Evolutionary conservation across 2,329 filamentous ascomycete genomes (phyloP), one percentile per base, ranked within the genome.

Genomic region (Raffaelea arxii): DNA sequence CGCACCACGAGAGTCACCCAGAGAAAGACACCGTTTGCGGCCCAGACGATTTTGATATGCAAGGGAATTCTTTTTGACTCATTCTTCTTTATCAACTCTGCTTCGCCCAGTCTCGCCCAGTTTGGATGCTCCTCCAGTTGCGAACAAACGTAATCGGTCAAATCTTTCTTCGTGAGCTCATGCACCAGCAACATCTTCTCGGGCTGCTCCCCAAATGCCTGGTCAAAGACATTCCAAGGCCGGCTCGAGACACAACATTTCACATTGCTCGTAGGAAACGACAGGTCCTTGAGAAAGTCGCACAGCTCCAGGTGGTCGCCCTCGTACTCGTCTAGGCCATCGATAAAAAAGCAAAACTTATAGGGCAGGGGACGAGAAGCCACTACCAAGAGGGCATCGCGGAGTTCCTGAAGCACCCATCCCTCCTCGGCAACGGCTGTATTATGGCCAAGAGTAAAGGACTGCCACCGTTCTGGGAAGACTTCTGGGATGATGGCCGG

Each of bases 191-290:
- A n/a, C n/a, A n/a, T n/a, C n/a, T 16, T 6, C 25, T 6, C 6
- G 37, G 37, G 14, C 18, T 36, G 19, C n/a, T 22, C 11, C n/a
- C 16, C 24, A 30, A 46, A 46, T 9, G 35, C 36, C 5, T 39
- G 4, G 4, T 39, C 32, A 25, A 46, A 46, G 6, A 27, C 24
- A 12, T 39, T 25, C 32, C 32, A 39, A 2, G 32, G 30, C n/a
- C 43, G 35, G 43, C 43, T 46, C 6, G 35, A 40, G 14, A 46
- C 43, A 27, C 43, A 46, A 24, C 36, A 36, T 24, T 46, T 46
- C 19, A 40, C 7, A 21, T 35, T 35, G 25, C 2, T 18, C 7
- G 14, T 21, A 18, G 23, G 6, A 12, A n/a, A n/a, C n/a, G 41
- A 32, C 9, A 30, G 24, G 25, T 43, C 25, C 22, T 35, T 27